Percentiles rank a stretch among this genome's conserved stretches.
Evolutionary conservation across 2,329 filamentous ascomycete species (phyloP).

Genomic region (Pleomassaria siparia): DNA sequence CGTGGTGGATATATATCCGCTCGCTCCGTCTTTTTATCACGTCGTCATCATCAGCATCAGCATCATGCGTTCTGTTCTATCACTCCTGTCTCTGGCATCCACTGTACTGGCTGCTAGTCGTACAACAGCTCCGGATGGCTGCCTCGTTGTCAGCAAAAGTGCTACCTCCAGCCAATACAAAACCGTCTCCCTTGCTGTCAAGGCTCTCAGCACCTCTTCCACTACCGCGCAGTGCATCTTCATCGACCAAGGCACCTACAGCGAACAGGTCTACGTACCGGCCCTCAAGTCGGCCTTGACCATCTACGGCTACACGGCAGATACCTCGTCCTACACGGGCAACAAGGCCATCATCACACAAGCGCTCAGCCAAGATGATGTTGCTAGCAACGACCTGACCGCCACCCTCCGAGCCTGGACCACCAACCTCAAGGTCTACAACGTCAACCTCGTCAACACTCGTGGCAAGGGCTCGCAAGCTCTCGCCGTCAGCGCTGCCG

Average conservation of each 20-base stretch:
- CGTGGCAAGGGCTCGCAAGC: slow-evolving; percentile 54
- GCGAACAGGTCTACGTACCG: slow-evolving; percentile 60
- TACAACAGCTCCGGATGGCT: slow-evolving; percentile 53
- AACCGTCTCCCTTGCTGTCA: slow-evolving; percentile 59
- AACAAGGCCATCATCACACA: slow-evolving; percentile 62
- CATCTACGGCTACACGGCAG: slow-evolving; percentile 63
- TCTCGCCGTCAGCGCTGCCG: slow-evolving; percentile 56
- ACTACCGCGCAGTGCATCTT: slow-evolving; percentile 61
- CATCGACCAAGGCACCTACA: slow-evolving; percentile 62
- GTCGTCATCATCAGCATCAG: slow-evolving; percentile 43
- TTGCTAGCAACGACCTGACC: slow-evolving; percentile 56
- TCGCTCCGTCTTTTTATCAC: slow-evolving; percentile 37
- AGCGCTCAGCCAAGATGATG: slow-evolving; percentile 50
- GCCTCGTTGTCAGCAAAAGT: slow-evolving; percentile 49
- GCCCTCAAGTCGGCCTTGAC: slow-evolving; percentile 52
- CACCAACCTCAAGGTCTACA: slow-evolving; percentile 61
- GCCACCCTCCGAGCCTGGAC: slow-evolving; percentile 53
- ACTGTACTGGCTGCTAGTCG: slow-evolving; percentile 34
- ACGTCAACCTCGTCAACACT: slow-evolving; percentile 56
- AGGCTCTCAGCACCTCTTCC: slow-evolving; percentile 57
- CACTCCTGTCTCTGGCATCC: slow-evolving; percentile 7
- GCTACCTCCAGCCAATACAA: slow-evolving; percentile 47
- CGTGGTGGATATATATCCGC: too few species aligned
- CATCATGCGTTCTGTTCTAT: slow-evolving; percentile 9
- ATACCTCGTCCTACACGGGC: slow-evolving; percentile 48